Evolutionary conservation across 495 filamentous ascomycete genomes (phyloP).

Genomic region (Tetracladium setigerum): DNA sequence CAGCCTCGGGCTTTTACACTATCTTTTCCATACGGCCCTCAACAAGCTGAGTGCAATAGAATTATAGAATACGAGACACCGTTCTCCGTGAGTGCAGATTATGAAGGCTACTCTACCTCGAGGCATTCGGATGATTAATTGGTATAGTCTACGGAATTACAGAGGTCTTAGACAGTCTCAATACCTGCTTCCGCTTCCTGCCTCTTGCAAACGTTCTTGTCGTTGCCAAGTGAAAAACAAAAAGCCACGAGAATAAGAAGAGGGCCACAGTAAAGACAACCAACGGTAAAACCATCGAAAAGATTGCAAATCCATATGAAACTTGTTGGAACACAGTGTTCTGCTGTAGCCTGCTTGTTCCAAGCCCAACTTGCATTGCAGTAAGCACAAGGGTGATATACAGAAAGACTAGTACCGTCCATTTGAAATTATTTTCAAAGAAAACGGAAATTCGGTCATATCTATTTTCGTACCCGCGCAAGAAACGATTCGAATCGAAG

Average conservation of each 20-base stretch:
- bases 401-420: constrained; percentile 21
- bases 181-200: too few relatives aligned
- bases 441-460: constrained; percentile 19
- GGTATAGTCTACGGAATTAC: too few relatives aligned
- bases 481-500: background rate
- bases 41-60: too few relatives aligned
- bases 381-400: constrained; percentile 27
- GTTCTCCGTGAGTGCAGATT: too few relatives aligned
- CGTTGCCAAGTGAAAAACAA: constrained; percentile 13
- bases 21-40: too few relatives aligned
- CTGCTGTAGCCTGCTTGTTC: constrained; percentile 3
- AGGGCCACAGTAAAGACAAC: constrained; percentile 10
- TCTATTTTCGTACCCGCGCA: constrained; percentile 15
- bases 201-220: background rate
- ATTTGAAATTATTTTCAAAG: constrained; percentile 26
- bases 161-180: too few relatives aligned
- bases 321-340: constrained; percentile 10
- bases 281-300: constrained; percentile 17
- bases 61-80: too few relatives aligned
- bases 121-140: too few relatives aligned
- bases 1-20: too few relatives aligned
- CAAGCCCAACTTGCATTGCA: constrained; percentile 30
- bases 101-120: too few relatives aligned
- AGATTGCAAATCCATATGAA: constrained; percentile 21
- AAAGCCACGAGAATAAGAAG: constrained; percentile 10